These are phyloP conservation scores for Globisporangium radiosum DNA, from an alignment of 352 stramenopile species.

Conservation along the genomic window DNA sequence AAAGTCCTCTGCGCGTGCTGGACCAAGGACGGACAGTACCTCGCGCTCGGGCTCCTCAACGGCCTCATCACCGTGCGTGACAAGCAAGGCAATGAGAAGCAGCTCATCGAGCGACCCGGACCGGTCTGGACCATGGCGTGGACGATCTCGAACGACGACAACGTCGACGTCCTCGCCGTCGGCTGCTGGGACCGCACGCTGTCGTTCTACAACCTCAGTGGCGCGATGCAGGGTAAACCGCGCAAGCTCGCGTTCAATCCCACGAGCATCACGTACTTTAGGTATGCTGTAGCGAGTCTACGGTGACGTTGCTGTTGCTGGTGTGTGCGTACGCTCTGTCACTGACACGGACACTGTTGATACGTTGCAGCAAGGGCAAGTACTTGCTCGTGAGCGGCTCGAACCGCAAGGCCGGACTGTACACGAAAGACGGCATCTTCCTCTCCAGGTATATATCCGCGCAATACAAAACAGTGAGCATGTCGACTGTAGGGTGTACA, in stretches of 20 bases:
- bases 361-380: constrained; percentile 64
- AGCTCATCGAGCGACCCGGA: constrained; percentile 79
- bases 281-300: constrained; percentile 15
- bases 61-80: constrained; percentile 89
- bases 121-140: constrained; percentile 87
- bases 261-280: constrained; percentile 86
- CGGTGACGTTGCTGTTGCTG: background rate
- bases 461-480: no score
- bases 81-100: constrained; percentile 88
- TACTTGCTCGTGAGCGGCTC: constrained; percentile 89
- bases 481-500: no score
- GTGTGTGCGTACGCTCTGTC: background rate
- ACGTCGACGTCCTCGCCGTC: constrained; percentile 84
- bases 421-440: constrained; percentile 84
- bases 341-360: no score
- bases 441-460: constrained; percentile 33
- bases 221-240: constrained; percentile 80
- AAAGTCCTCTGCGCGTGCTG: constrained; percentile 91
- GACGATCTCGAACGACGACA: constrained; percentile 76
- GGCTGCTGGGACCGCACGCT: constrained; percentile 93
- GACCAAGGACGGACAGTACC: constrained; percentile 88
- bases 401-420: constrained; percentile 84
- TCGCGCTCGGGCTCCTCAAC: constrained; percentile 91
- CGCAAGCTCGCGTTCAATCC: constrained; percentile 91
- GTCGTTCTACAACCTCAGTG: constrained; percentile 88